phyloP scores from a whole-genome alignment of 139 green algal genomes.

The Chlorella sp. region DNA sequence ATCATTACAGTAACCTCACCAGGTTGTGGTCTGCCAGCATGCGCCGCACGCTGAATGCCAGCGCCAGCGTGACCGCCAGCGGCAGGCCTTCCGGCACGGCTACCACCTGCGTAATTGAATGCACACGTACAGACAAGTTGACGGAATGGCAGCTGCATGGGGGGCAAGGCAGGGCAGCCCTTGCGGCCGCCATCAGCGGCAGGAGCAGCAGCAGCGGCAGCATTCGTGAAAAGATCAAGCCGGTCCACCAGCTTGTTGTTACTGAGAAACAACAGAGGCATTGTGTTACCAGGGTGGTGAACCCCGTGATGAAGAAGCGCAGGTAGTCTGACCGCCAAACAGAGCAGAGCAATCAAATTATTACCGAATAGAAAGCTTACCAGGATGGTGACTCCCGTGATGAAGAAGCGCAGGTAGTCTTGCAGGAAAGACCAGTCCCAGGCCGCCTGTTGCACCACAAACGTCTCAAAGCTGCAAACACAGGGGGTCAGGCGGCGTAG shows the following conservation, averaged over 20 bases:
- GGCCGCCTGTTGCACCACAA: conserved; percentile 47
- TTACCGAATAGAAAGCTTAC: conserved; percentile 60
- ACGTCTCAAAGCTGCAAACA: conserved; percentile 51
- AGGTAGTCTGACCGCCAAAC: conserved; percentile 67
- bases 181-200: no score
- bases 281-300: conserved; percentile 80
- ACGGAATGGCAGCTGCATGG: no score
- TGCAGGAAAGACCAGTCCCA: conserved; percentile 66
- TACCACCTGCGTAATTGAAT: conserved; percentile 84
- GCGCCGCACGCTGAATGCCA: conserved; percentile 84
- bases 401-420: conserved; percentile 78
- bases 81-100: conserved; percentile 92
- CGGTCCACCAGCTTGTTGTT: no score
- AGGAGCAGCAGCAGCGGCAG: no score
- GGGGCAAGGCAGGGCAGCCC: no score
- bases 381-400: conserved; percentile 88
- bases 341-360: no score
- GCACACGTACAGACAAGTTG: no score
- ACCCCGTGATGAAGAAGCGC: conserved; percentile 75
- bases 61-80: conserved; percentile 87
- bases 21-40: conserved; percentile 80
- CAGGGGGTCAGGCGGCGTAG: no score
- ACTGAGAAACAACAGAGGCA: not conserved
- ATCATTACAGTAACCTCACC: not conserved
- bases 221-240: no score